Percentiles rank a stretch among this genome's conserved stretches.
phyloP scores from a whole-genome alignment of 345 rosid species.

The Bretschneidera sinensis region DNA sequence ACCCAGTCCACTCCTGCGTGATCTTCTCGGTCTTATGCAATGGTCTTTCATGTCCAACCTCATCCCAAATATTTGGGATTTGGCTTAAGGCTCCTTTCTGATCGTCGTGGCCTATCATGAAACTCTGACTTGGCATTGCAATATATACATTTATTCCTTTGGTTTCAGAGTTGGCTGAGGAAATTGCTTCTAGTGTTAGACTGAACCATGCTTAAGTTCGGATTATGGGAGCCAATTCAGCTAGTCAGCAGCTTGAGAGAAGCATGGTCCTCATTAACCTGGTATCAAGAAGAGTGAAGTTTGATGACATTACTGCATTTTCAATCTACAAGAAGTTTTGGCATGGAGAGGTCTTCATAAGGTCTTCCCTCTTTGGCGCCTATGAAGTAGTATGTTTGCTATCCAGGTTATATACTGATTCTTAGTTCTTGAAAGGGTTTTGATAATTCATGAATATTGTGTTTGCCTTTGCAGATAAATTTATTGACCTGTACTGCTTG shows the following conservation, averaged over 20 bases:
- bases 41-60: too few relatives aligned
- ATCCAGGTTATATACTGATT: constrained; percentile 46
- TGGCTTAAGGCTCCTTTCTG: too few relatives aligned
- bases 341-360: constrained; percentile 38
- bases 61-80: too few relatives aligned
- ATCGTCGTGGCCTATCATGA: too few relatives aligned
- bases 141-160: constrained; percentile 55
- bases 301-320: constrained; percentile 31
- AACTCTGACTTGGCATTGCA: constrained; percentile 45
- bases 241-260: constrained; percentile 49
- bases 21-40: too few relatives aligned
- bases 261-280: constrained; percentile 56
- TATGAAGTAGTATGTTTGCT: constrained; percentile 53
- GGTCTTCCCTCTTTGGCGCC: constrained; percentile 48
- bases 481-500: too few relatives aligned
- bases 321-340: constrained; percentile 50
- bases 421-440: constrained; percentile 1
- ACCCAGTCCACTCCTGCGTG: too few relatives aligned
- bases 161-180: constrained; percentile 58
- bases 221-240: constrained; percentile 64
- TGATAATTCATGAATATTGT: not conserved
- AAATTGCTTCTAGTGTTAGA: constrained; percentile 40
- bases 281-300: constrained; percentile 48
- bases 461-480: not conserved
- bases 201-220: constrained; percentile 59